Evolutionary conservation across 352 stramenopile species (phyloP).

Genomic region (Pythium phragmiticola): DNA sequence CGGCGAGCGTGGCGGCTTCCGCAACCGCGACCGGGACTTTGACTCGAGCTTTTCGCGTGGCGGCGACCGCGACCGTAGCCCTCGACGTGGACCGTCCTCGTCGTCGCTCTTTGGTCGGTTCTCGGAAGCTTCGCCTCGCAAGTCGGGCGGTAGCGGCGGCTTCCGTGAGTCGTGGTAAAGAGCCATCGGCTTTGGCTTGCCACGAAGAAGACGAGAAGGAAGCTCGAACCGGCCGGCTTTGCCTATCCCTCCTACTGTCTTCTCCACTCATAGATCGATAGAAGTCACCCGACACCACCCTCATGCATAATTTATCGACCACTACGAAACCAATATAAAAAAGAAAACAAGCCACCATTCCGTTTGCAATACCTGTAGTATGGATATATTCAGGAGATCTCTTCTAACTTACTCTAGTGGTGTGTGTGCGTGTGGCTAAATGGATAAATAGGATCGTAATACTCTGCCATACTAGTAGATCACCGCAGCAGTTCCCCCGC

Average conservation of each 20-base stretch:
- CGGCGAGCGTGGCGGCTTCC: conserved; percentile 17
- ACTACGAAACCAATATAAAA: background rate
- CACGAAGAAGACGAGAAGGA: conserved; percentile 9
- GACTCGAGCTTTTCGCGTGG: conserved; percentile 48
- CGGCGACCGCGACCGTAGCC: conserved; percentile 25
- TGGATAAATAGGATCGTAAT: too few relatives aligned
- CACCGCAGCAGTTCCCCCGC: conserved; percentile 10
- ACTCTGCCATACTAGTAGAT: background rate
- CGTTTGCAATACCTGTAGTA: background rate
- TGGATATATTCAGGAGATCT: background rate
- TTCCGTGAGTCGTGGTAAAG: conserved; percentile 31
- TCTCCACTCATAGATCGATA: conserved; percentile 14
- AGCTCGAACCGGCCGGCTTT: background rate
- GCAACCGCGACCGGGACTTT: conserved; percentile 38
- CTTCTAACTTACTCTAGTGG: background rate
- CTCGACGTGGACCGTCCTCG: conserved; percentile 20
- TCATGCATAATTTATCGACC: conserved; percentile 33
- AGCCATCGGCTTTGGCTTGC: conserved; percentile 18
- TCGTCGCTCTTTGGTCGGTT: conserved; percentile 36
- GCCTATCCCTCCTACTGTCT: background rate
- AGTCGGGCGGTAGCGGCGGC: conserved; percentile 18
- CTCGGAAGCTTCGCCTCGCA: conserved; percentile 16
- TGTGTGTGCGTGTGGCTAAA: too few relatives aligned
- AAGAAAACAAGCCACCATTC: conserved; percentile 8
- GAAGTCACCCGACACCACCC: conserved; percentile 10